Base-by-base conservation (phyloP, 139 green algal species). In the Coelastrella sp. region DNA sequence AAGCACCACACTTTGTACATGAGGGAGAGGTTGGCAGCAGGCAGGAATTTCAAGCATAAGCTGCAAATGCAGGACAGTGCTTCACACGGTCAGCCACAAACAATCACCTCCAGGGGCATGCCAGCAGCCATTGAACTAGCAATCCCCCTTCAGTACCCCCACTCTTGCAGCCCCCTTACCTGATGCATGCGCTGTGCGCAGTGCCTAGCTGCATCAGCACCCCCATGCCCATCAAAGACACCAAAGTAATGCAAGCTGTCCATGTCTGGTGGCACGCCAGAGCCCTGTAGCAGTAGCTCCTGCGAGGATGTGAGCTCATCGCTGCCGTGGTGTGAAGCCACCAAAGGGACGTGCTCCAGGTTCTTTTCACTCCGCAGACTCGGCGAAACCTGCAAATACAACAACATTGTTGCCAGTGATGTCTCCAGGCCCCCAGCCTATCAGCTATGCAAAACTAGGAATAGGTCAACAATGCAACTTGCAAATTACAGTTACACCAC, bases 171-270 rank as follows among this genome's bases (percentile, higher is more conserved):
- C 58, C 8, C 32, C 10, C 66, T 4, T 17, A 88, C 83, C 83
- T 88, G 83, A 66, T 97, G 95, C 89, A 97, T 92, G 19, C 90
- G 95, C 32, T 92, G 84, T 13, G 94, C 91, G 73, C 96, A 97
- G 92, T 97, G 92, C 71, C 95, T 54, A 7, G 95, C 94, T 19
- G 95, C 96, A 64, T 96, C 95, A 4, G 94, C 94, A 3, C 96
- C 96, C 47, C 95, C 95, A 89, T 98, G 96, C 13, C 96, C 96
- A 89, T 98, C 96, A 90, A 96, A 98, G 32, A 98, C 96, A 16
- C 95, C 96, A 81, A 98, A 98, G 65, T 97, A 98, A 85, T 98
- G 96, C 4, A 90, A 17, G 76, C 76, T 64, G 76, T 83, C 74
- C 74, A 80, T 13, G 5, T 58, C 74, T 58, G n/a, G 22, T 58